These are phyloP conservation scores for Exserohilum rostratum DNA, from an alignment of 2,329 filamentous ascomycete species.

Conservation along the genomic window DNA sequence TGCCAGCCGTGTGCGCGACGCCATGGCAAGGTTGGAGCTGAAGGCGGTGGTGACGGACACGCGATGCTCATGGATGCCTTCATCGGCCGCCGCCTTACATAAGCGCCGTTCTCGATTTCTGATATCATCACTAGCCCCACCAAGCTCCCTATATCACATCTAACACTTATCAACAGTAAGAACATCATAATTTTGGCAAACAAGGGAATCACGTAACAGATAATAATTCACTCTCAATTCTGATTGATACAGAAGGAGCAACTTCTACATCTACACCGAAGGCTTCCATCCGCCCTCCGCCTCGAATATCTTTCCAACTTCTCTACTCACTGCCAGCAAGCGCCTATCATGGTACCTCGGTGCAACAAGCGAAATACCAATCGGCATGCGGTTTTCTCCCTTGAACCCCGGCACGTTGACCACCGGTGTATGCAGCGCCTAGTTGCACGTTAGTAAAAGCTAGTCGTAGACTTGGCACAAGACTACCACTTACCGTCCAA, in stretches of 20 bases:
- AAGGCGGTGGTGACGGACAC: conserved; percentile 26
- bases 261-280: neutral
- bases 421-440: conserved; percentile 63
- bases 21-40: conserved; percentile 35
- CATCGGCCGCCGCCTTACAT: neutral
- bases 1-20: conserved; percentile 42
- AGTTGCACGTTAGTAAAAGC: neutral
- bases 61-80: conserved; percentile 19
- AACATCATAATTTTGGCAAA: no score
- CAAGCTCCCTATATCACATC: neutral
- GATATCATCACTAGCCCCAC: neutral
- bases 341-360: conserved; percentile 43
- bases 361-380: conserved; percentile 62
- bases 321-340: conserved; percentile 34
- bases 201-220: neutral
- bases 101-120: neutral
- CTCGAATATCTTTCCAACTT: conserved; percentile 40
- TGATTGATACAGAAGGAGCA: neutral
- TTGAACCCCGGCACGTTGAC: conserved; percentile 69
- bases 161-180: no score
- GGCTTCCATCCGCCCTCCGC: conserved; percentile 37
- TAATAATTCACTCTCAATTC: neutral
- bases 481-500: conserved; percentile 55
- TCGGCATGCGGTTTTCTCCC: conserved; percentile 63
- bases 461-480: fast-evolving